Evolutionary conservation across 495 filamentous ascomycete species (phyloP).

Genomic region (Penicillium chermesinum): DNA sequence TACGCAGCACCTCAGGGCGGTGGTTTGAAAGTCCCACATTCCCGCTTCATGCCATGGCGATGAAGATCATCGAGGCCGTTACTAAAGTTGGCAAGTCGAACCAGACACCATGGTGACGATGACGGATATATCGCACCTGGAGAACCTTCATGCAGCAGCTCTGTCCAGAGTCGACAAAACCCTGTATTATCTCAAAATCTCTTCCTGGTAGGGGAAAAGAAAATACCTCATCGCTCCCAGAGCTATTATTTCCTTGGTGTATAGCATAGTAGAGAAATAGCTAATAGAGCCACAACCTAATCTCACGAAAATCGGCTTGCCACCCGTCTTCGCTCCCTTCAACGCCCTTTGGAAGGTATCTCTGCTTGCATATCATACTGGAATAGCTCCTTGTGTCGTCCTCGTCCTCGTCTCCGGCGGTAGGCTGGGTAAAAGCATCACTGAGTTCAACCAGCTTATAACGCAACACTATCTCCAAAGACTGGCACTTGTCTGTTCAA

Average conservation of each 20-base stretch:
- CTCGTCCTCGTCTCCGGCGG: constrained; percentile 90
- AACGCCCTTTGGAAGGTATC: constrained; percentile 88
- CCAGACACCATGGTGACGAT: constrained; percentile 11
- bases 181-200: neutral
- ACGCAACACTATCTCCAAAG: too few relatives aligned
- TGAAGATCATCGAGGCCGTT: constrained; percentile 5
- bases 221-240: neutral
- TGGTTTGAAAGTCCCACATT: neutral
- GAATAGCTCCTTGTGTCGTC: constrained; percentile 89
- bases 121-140: constrained; percentile 8
- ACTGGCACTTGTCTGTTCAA: too few relatives aligned
- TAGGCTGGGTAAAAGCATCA: constrained; percentile 88
- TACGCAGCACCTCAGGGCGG: neutral
- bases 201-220: neutral
- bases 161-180: constrained; percentile 4
- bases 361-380: constrained; percentile 93
- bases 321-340: constrained; percentile 98
- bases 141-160: constrained; percentile 6
- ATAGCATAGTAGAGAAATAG: neutral
- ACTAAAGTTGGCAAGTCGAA: constrained; percentile 8
- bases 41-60: constrained; percentile 3
- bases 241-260: neutral
- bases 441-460: constrained; percentile 96
- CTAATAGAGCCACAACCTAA: neutral
- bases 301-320: constrained; percentile 71